A percentile compares a stretch with the other conserved stretches of the same genome.
Evolutionary conservation across 1,284 basidiomycete species (phyloP).

Genomic region (Tylopilus sp.): DNA sequence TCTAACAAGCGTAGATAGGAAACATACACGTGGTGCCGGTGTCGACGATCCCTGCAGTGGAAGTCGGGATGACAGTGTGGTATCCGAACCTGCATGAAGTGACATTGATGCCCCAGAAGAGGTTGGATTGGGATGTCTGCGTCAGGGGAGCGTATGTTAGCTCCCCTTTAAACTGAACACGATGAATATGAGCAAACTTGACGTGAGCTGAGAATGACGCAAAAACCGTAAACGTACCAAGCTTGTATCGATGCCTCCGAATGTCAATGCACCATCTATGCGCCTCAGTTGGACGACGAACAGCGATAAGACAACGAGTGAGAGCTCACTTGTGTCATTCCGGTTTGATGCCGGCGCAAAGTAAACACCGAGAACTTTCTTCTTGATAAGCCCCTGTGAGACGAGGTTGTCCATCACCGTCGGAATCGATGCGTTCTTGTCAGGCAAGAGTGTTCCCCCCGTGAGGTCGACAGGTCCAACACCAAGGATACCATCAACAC

Average conservation of each 20-base stretch:
- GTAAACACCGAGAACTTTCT: slow-evolving; percentile 23
- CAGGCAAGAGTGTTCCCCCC: slow-evolving; percentile 3
- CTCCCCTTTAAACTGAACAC: slow-evolving; percentile 17
- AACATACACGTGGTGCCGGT: slow-evolving; percentile 8
- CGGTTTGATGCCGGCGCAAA: slow-evolving; percentile 22
- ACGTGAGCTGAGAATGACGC: background rate
- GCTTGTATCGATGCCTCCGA: slow-evolving; percentile 20
- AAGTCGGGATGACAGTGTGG: slow-evolving; percentile 11
- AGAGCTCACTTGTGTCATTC: slow-evolving; percentile 21
- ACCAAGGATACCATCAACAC: slow-evolving; percentile 26
- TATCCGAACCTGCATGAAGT: slow-evolving; percentile 17
- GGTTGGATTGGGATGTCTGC: slow-evolving; percentile 13
- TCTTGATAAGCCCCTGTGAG: slow-evolving; percentile 17
- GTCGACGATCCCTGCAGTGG: slow-evolving; percentile 17
- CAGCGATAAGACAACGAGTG: background rate
- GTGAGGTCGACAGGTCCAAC: slow-evolving; percentile 29
- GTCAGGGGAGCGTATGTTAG: slow-evolving; percentile 25
- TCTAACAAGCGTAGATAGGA: background rate
- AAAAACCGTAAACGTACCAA: slow-evolving; percentile 15
- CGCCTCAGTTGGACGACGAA: background rate
- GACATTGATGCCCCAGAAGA: slow-evolving; percentile 29
- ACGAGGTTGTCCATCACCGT: slow-evolving; percentile 28
- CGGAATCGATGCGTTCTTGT: slow-evolving; percentile 13
- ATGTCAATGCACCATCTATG: slow-evolving; percentile 29
- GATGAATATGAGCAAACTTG: background rate